These are phyloP conservation scores for Cercospora sojina DNA, from an alignment of 2,329 filamentous ascomycete species.

Conservation along the genomic window DNA sequence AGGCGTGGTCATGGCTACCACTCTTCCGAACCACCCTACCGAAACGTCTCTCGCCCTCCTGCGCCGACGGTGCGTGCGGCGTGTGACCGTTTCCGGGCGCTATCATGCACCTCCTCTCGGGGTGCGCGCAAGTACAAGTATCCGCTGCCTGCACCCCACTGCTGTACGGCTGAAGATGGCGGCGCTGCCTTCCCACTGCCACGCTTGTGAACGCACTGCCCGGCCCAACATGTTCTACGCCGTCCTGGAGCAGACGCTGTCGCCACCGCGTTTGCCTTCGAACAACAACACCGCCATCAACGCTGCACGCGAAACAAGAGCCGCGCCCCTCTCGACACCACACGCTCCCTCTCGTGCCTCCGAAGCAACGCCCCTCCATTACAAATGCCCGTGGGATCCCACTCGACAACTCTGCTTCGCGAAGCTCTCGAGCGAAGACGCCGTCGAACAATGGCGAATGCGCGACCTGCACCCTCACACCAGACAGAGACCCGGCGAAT, in stretches of 20 bases:
- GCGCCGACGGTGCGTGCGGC: background rate
- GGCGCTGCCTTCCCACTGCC: background rate
- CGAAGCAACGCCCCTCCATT: background rate
- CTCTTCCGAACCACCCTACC: background rate
- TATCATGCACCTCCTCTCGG: background rate
- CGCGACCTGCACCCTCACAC: background rate
- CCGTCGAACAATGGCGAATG: constrained; percentile 1
- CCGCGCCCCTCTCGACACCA: background rate
- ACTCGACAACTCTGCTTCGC: constrained; percentile 7
- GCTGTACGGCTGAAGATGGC: constrained; percentile 1
- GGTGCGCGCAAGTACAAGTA: constrained; percentile 2
- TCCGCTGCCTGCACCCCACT: background rate
- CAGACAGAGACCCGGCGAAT: background rate
- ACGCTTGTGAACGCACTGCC: background rate
- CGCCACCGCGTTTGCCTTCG: background rate
- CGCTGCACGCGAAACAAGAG: background rate
- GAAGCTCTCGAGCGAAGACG: constrained; percentile 1
- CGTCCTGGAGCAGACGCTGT: constrained; percentile 13
- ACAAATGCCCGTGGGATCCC: constrained; percentile 7
- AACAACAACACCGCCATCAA: constrained; percentile 1
- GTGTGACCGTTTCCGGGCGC: background rate
- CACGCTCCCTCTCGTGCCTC: background rate
- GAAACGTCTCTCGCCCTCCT: background rate
- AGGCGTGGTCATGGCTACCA: background rate
- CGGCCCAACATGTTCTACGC: constrained; percentile 10